A percentile compares a stretch with the other conserved stretches of the same genome.
Evolutionary conservation across 2,329 filamentous ascomycete genomes (phyloP).

Genomic region (Sphaerulina vaccinii): DNA sequence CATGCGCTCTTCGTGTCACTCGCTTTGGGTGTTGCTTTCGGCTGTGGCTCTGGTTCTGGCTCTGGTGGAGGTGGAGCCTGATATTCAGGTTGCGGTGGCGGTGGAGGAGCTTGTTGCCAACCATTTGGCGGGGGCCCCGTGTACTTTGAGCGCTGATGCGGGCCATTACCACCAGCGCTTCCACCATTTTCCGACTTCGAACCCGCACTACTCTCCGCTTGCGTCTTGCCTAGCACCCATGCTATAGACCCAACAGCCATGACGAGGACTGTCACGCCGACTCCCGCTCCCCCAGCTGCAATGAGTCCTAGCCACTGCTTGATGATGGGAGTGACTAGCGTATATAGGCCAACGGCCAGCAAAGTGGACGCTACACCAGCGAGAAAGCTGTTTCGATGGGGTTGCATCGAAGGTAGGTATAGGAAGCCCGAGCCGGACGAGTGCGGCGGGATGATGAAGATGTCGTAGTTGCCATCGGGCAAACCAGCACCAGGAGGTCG

Average conservation of each 20-base stretch:
- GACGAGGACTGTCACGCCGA: constrained; percentile 70
- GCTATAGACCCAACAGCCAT: constrained; percentile 72
- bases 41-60: constrained; percentile 28
- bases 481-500: constrained; percentile 65
- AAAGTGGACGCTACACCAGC: constrained; percentile 80
- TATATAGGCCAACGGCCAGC: constrained; percentile 68
- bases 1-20: constrained; percentile 44
- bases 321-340: constrained; percentile 70
- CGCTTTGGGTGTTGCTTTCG: constrained; percentile 27
- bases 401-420: constrained; percentile 85
- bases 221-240: constrained; percentile 71
- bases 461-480: constrained; percentile 90
- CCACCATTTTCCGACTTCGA: constrained; percentile 28
- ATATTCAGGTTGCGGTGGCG: constrained; percentile 10
- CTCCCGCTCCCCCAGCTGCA: constrained; percentile 65
- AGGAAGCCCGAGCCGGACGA: constrained; percentile 86
- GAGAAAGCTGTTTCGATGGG: constrained; percentile 85
- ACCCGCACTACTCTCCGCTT: constrained; percentile 49
- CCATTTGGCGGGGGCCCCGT: constrained; percentile 29
- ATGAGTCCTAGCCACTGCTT: constrained; percentile 71
- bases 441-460: constrained; percentile 93
- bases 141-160: constrained; percentile 29
- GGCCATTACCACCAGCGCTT: constrained; percentile 35
- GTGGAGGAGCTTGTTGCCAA: constrained; percentile 15
- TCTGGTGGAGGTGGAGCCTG: constrained; percentile 19